Evolutionary conservation across 225 moss, liverwort and hornwort genomes (phyloP).

Genomic region (Straminergon stramineum): DNA sequence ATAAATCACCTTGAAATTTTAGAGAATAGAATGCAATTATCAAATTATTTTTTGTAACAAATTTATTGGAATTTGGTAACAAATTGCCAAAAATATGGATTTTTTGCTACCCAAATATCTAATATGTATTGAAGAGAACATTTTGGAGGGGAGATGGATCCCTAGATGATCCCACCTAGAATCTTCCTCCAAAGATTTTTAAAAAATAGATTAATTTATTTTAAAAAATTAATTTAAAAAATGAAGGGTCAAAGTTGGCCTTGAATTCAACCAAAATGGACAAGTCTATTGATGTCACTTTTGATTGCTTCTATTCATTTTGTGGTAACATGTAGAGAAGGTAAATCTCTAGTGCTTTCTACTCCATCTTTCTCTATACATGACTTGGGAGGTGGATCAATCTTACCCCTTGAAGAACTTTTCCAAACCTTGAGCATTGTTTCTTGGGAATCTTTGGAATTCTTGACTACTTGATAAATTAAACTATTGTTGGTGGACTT

Average conservation of each 20-base stretch:
- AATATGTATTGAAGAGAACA: neutral
- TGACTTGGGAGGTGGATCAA: rapidly evolving
- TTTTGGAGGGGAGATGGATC: neutral
- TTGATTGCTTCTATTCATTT: neutral
- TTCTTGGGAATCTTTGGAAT: neutral
- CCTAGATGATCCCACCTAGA: rapidly evolving
- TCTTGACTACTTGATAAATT: neutral
- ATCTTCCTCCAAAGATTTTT: rapidly evolving
- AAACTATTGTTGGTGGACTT: neutral
- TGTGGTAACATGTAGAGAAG: rapidly evolving
- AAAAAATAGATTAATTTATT: neutral
- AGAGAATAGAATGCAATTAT: neutral
- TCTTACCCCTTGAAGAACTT: neutral
- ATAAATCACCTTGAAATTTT: neutral
- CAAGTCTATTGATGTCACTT: neutral
- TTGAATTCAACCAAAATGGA: neutral
- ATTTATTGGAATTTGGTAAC: neutral
- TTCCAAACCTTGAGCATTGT: neutral
- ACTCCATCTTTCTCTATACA: rapidly evolving
- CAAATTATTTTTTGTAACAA: too few species aligned
- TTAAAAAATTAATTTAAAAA: too few species aligned
- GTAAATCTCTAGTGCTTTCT: neutral
- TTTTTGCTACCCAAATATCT: neutral
- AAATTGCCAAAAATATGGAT: neutral
- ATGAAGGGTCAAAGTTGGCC: neutral